Base-by-base conservation (phyloP, 495 filamentous ascomycete species). In the Cryomyces minteri region DNA sequence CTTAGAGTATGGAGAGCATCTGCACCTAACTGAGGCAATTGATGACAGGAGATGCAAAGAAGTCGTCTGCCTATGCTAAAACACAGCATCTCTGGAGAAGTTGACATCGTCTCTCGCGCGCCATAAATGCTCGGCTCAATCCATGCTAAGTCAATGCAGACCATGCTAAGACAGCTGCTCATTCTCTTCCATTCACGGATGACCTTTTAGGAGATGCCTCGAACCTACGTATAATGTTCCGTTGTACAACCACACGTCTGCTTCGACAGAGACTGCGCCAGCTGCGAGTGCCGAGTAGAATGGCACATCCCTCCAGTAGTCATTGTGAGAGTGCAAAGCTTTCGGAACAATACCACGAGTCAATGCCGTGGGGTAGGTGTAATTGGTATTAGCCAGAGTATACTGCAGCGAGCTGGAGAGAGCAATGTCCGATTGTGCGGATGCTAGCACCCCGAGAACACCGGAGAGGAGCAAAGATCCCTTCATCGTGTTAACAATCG, bases 261-360 rank as follows among this genome's bases (percentile, higher is more conserved):
- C 62, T 48, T 66, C 62, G 18, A 55, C 55, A 14, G 40, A 48
- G 0, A 60, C 43, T 32, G 58, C 58, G 6, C 62, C 62, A 32
- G 61, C 57, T 5, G 53, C 53, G 29, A 66, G 48, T 3, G 56
- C 62, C 32, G 55, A 51, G 37, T 59, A 60, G 50, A 61, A 61
- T 0, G 60, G 59, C 2, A 63, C 43, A 39, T 61, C 60, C 25
- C 62, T 53, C 62, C 62, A 66, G 48, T 66, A 65, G 49, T 64
- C 61, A 43, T 64, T 62, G 50, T 65, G 61, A 33, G 51, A 54
- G 43, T 62, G 60, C 30, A 64, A 52, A 4, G 56, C 42, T 58
- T 64, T 64, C 58, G 34, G 12, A 10, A 38, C 34, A 38, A 38
- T 64, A 0, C 55, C 58, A n/a, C 59, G 45, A 4, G 61, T 64